phyloP scores from a whole-genome alignment of 768 basidiomycete genomes.

The Mycena rosella region DNA sequence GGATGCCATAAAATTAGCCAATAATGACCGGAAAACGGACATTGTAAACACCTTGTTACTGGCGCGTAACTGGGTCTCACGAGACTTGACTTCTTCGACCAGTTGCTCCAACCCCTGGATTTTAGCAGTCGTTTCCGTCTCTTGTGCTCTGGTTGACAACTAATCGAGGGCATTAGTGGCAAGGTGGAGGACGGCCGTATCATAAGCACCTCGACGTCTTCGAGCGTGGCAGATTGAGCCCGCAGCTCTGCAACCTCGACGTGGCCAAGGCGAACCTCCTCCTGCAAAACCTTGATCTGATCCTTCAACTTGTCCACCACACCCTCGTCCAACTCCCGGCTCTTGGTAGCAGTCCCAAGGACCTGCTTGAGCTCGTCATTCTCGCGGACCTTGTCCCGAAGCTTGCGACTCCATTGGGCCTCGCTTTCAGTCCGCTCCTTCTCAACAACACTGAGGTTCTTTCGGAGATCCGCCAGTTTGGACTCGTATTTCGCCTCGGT shows the following conservation, averaged over 20 bases:
- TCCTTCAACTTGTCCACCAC: slow-evolving; percentile 62
- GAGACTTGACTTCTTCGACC: slow-evolving; percentile 78
- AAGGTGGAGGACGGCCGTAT: not conserved
- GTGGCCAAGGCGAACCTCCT: slow-evolving; percentile 62
- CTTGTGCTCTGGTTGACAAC: slow-evolving; percentile 53
- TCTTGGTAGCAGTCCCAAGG: slow-evolving; percentile 69
- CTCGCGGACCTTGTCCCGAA: slow-evolving; percentile 83
- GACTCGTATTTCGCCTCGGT: slow-evolving; percentile 84
- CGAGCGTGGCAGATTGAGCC: slow-evolving; percentile 59
- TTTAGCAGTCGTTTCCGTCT: slow-evolving; percentile 62
- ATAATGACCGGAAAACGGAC: slow-evolving; percentile 13
- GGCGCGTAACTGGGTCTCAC: slow-evolving; percentile 76
- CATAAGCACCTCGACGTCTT: slow-evolving; percentile 75
- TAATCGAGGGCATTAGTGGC: slow-evolving; percentile 30
- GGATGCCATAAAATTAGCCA: not conserved
- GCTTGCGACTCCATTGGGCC: slow-evolving; percentile 88
- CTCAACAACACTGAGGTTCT: slow-evolving; percentile 74
- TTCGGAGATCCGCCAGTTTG: slow-evolving; percentile 78
- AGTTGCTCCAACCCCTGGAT: slow-evolving; percentile 70
- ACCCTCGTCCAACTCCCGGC: slow-evolving; percentile 70
- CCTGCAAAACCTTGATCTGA: slow-evolving; percentile 66
- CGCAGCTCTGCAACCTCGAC: slow-evolving; percentile 69
- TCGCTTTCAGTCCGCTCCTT: slow-evolving; percentile 90
- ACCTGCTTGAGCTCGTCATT: slow-evolving; percentile 76
- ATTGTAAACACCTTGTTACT: slow-evolving; percentile 77